Conservation (phyloP, 441 rosid species). For the Corymbia calophylla region DNA sequence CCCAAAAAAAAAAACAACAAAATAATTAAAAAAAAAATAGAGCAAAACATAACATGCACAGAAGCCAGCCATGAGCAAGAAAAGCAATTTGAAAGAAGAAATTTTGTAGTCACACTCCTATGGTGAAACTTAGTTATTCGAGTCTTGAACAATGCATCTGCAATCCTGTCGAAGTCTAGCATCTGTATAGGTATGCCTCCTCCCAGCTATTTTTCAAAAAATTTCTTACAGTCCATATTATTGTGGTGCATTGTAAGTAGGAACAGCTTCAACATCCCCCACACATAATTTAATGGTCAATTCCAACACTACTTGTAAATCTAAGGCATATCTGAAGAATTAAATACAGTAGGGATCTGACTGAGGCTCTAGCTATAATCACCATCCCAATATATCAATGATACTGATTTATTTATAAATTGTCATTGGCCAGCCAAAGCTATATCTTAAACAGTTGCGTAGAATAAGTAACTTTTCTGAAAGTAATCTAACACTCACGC, state of each 20-base stretch:
- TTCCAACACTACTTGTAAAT: neutral
- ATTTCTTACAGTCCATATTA: neutral
- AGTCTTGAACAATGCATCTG: neutral
- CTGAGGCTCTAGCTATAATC: neutral
- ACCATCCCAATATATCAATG: neutral
- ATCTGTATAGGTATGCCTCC: neutral
- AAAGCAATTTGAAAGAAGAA: neutral
- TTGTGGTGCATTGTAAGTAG: neutral
- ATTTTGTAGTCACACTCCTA: neutral
- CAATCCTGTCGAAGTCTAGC: neutral
- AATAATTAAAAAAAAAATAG: neutral
- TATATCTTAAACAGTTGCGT: neutral
- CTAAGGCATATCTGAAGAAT: neutral
- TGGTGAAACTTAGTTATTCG: neutral
- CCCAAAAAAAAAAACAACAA: too few relatives aligned
- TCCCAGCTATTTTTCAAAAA: neutral
- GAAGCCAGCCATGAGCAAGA: neutral
- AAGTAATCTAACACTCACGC: neutral
- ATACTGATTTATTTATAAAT: neutral
- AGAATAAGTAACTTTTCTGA: neutral
- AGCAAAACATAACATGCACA: neutral
- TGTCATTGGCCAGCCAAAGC: neutral
- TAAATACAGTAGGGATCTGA: neutral
- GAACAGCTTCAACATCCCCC: neutral
- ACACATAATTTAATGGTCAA: neutral